Evolutionary conservation across 2,329 filamentous ascomycete species (phyloP).

Genomic region (Bipolaris bicolor): DNA sequence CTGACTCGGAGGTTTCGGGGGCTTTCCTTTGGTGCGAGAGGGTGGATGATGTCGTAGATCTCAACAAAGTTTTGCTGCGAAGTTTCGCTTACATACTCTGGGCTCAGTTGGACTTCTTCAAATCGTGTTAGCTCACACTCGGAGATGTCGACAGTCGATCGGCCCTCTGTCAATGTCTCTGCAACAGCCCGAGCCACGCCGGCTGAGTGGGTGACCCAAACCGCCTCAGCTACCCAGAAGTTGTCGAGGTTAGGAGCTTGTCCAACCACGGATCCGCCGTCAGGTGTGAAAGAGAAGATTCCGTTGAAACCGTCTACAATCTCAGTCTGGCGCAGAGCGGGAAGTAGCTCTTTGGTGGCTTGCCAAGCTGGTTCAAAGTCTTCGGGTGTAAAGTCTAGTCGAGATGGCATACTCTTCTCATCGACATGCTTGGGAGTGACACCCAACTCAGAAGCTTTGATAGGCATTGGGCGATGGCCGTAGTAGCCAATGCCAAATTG

Average conservation of each 20-base stretch:
- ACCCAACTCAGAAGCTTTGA: constrained; percentile 62
- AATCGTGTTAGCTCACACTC: constrained; percentile 67
- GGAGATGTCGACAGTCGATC: constrained; percentile 61
- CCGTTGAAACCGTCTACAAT: constrained; percentile 69
- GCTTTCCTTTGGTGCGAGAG: constrained; percentile 62
- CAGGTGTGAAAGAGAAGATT: constrained; percentile 70
- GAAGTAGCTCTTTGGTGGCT: constrained; percentile 61
- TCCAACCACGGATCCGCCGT: constrained; percentile 66
- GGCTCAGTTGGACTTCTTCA: constrained; percentile 65
- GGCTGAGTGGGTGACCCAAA: constrained; percentile 71
- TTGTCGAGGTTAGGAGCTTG: constrained; percentile 64
- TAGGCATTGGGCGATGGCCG: constrained; percentile 66
- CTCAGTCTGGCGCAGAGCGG: constrained; percentile 57
- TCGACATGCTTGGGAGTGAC: constrained; percentile 60
- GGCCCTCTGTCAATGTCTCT: constrained; percentile 63
- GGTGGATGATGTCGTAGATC: constrained; percentile 69
- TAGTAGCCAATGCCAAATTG: constrained; percentile 69
- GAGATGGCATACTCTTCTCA: constrained; percentile 68
- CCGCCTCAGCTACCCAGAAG: constrained; percentile 69
- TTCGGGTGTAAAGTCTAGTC: constrained; percentile 63
- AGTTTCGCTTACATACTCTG: constrained; percentile 63
- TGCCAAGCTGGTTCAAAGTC: constrained; percentile 68
- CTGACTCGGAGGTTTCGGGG: constrained; percentile 65
- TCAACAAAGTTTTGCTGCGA: constrained; percentile 67
- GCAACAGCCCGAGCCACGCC: constrained; percentile 67